Evolutionary conservation across 2,329 filamentous ascomycete genomes (phyloP), one percentile per base, ranked within the genome.

Genomic region (Aspergillus hortae): DNA sequence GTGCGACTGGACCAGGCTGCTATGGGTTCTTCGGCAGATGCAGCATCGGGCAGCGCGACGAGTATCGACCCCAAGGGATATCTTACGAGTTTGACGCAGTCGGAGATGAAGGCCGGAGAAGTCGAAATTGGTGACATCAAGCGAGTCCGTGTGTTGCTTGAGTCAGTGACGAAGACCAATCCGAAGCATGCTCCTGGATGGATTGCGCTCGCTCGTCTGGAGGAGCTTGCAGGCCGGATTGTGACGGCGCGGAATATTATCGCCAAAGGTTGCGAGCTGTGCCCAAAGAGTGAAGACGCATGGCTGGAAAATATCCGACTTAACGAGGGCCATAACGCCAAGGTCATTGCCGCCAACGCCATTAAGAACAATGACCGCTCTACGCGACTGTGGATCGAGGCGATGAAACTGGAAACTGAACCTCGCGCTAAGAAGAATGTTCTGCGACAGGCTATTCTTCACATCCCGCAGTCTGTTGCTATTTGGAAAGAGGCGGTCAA

Each of bases 401-500:
- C 94, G 1, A 96, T 96, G 85, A 89, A 90, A 58, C 76, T 99
- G 21, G 94, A 99, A 70, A 84, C 85, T 6, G 88, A 96, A 44
- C 76, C 84, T 1, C 83, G 87, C 53, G 89, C 90, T 10, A 95
- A 95, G 73, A 97, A 97, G 74, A 86, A 91, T 66, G 94, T 99
- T 6, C 85, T 96, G 32, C 84, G 92, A 50, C 89, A 95, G 66
- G 95, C 94, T 0, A 79, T 99, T 42, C 90, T 97, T 63, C 87
- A 96, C 64, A 89, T 96, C 38, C 92, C 92, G 0, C 90, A 96
- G 65, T 97, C 92, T 0, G 94, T 97, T 44, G 87, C 89, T 40
- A 81, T 99, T n/a, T 99, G 94, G 94, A 99, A 97, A 68, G 91
- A 95, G 67, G 88, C 92, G 4, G 92, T 99, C 56, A 97, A 97